Evolutionary conservation across 73 alveolate genomes (phyloP).

Genomic region (Breviolum minutum): DNA sequence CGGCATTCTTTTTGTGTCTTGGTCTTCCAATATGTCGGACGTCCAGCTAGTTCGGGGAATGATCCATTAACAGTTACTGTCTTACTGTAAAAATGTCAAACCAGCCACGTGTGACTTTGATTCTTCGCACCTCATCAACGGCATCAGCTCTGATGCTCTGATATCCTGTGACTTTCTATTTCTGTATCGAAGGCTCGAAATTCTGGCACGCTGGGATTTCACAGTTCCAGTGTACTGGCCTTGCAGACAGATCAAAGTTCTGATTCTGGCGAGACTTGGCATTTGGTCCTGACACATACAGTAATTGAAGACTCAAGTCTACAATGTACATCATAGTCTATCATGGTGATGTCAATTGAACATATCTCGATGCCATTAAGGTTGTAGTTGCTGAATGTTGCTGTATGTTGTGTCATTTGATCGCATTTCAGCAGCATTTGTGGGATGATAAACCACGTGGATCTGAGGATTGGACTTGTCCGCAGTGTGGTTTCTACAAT

Average conservation of each 20-base stretch:
- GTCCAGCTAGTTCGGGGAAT: too few species aligned
- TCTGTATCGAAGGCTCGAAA: slow-evolving; percentile 26
- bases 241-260: slow-evolving; percentile 58
- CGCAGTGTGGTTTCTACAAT: slow-evolving; percentile 69
- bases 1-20: slow-evolving; percentile 52
- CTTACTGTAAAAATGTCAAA: too few species aligned
- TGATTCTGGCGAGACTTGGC: slow-evolving; percentile 43
- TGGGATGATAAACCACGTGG: too few species aligned
- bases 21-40: neutral
- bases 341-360: too few species aligned
- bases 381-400: neutral
- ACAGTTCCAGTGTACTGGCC: slow-evolving; percentile 69
- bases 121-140: too few species aligned
- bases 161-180: too few species aligned
- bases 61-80: too few species aligned
- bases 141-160: too few species aligned
- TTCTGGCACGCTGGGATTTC: slow-evolving; percentile 61
- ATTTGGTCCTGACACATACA: neutral
- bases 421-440: neutral
- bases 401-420: neutral
- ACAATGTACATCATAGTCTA: neutral
- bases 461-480: slow-evolving; percentile 73
- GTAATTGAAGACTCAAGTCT: neutral
- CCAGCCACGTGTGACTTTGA: too few species aligned
- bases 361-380: neutral